Base-by-base conservation (phyloP, 164 flowering plant species). In the Nymphaea thermarum region DNA sequence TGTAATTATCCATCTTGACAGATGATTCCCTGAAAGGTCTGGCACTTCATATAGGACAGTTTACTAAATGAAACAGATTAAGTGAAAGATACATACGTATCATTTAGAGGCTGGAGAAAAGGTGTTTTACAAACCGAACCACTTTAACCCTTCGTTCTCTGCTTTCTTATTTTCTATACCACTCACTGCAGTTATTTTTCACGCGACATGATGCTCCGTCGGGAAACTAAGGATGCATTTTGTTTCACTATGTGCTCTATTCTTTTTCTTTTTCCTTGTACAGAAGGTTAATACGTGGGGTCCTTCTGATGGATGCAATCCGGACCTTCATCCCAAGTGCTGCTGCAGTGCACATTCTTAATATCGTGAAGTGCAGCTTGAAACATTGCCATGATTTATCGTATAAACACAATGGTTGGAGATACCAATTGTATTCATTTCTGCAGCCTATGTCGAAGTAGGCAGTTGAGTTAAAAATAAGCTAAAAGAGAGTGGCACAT, bases 301-400 rank as follows among this genome's bases (percentile, higher is more conserved):
- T 65, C 91, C 99, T 10, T 90, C 97, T 95, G 53, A 83, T 92
- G 74, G 83, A 83, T 79, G 99, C 99, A 62, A 89, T 95, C 96
- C 82, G 77, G 71, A 79, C 82, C 2, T 92, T 95, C 76, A 86
- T 95, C 65, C 94, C 97, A 66, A 85, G 82, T 77, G 93, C 96
- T 80, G 93, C 98, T 71, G 83, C 92, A 96, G 92, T 95, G 70
- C 89, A 86, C 74, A 82, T 96, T 42, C 80, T 62, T 66, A 85
- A 65, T 90, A 83, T 76, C 80, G 94, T n/a, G 85, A 88, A 65
- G 78, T 95, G 71, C 97, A 95, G 73, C 84, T 80, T 65, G 96
- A 64, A 83, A 85, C 42, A 83, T 97, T 12, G 98, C 92, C 71
- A 80, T 72, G 81, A 92, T 98, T 44, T 96, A 95, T 79, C 71